Conservation (phyloP, 2,329 filamentous ascomycete species). For the Albifimbria verrucaria region DNA sequence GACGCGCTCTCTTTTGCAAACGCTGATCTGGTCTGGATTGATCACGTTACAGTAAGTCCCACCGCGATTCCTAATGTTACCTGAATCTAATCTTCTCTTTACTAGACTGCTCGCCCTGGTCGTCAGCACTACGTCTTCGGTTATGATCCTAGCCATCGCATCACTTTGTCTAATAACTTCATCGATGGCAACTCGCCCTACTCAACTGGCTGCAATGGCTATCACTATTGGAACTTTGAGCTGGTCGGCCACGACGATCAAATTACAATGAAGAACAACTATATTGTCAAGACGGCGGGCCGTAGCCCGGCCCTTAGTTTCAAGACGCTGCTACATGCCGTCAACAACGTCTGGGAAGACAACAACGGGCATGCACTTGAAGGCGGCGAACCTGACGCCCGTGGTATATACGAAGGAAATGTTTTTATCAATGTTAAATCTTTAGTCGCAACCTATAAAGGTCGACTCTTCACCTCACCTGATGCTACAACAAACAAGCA, state of each 20-base stretch:
- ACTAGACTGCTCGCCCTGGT: not conserved
- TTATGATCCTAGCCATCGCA: not conserved
- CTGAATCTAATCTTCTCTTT: not conserved
- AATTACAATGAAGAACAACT: constrained; percentile 6
- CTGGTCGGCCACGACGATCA: constrained; percentile 1
- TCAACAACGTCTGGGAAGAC: constrained; percentile 25
- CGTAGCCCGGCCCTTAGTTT: constrained; percentile 23
- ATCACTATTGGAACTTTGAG: constrained; percentile 1
- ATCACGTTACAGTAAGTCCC: constrained; percentile 7
- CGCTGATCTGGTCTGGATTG: constrained; percentile 14
- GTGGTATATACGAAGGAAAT: constrained; percentile 24
- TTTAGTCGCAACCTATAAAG: constrained; percentile 16
- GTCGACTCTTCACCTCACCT: constrained; percentile 20
- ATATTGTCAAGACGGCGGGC: constrained; percentile 14
- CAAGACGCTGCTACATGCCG: constrained; percentile 24
- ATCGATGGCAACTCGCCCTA: not conserved
- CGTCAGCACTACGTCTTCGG: constrained; percentile 2
- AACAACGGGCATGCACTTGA: constrained; percentile 24
- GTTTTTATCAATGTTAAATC: constrained; percentile 19
- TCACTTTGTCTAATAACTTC: not conserved
- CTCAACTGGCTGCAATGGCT: not conserved
- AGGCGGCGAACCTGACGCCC: constrained; percentile 17
- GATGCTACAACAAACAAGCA: constrained; percentile 9
- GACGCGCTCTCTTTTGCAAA: constrained; percentile 28
- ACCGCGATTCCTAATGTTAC: not conserved